Evolutionary conservation across 345 rosid species (phyloP).

Genomic region (Eucalyptus leucophloia): DNA sequence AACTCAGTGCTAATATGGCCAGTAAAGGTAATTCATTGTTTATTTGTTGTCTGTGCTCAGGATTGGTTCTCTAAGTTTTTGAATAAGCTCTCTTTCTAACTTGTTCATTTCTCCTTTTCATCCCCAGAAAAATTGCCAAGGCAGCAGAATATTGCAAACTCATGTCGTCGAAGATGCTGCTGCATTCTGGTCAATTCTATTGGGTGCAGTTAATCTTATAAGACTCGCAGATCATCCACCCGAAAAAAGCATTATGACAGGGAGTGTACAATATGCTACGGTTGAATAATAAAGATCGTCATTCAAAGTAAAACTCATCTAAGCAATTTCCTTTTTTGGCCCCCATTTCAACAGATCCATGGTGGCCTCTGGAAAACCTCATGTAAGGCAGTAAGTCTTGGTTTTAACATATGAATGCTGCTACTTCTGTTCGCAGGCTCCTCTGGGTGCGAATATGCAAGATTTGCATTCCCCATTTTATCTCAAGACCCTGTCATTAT

Average conservation of each 20-base stretch:
- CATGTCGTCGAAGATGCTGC: background rate
- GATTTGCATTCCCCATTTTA: background rate
- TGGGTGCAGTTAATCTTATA: background rate
- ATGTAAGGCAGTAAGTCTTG: background rate
- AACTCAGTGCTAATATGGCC: background rate
- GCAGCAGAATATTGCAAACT: background rate
- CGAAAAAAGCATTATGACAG: background rate
- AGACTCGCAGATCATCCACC: background rate
- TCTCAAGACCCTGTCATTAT: background rate
- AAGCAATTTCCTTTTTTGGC: background rate
- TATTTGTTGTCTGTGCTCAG: background rate
- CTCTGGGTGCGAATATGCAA: background rate
- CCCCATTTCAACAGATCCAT: background rate
- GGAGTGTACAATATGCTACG: background rate
- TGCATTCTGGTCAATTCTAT: background rate
- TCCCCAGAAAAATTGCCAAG: background rate
- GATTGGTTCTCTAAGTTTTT: background rate
- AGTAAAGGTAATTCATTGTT: background rate
- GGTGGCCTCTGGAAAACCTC: background rate
- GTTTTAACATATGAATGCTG: background rate
- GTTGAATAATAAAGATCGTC: background rate
- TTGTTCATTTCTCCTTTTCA: background rate
- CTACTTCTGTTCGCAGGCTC: background rate
- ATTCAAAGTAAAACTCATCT: background rate
- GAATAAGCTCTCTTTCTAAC: background rate